Evolutionary conservation across 2,329 filamentous ascomycete species (phyloP).

Genomic region (Polychaeton citri): DNA sequence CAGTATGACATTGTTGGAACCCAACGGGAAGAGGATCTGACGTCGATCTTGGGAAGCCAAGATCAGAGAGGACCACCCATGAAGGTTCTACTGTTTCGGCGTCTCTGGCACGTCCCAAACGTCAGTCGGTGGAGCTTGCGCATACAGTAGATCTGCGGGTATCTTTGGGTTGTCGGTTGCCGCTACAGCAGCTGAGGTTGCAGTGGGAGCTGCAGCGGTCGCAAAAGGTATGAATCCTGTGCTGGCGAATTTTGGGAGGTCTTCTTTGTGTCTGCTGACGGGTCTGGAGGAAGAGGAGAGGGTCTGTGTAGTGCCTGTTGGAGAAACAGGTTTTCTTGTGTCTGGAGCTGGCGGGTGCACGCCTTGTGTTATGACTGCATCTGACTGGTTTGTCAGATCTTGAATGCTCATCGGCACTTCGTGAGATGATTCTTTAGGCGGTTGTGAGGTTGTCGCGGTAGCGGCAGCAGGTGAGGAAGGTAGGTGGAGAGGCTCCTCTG

Average conservation of each 20-base stretch:
- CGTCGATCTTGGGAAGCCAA: no score
- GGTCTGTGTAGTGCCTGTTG: neutral
- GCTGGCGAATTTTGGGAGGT: constrained; percentile 3
- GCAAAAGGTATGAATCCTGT: constrained; percentile 21
- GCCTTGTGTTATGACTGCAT: no score
- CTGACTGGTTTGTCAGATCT: neutral
- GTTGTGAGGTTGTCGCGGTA: neutral
- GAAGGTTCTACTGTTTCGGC: constrained; percentile 20
- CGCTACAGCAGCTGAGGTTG: no score
- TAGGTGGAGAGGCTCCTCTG: neutral
- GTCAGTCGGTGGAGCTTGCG: no score
- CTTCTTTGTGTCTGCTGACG: neutral
- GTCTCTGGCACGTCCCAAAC: constrained; percentile 37
- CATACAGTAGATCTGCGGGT: no score
- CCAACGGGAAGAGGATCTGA: no score
- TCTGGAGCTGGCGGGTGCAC: neutral
- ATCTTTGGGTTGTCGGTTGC: no score
- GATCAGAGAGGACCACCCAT: no score
- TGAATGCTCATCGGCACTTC: neutral
- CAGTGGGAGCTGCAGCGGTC: constrained; percentile 1
- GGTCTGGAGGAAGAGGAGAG: neutral
- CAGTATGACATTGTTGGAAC: no score
- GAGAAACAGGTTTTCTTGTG: neutral
- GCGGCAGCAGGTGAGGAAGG: neutral
- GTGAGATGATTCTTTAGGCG: neutral